Base-by-base conservation (phyloP, 352 stramenopile species). In the Phytophthora megakarya region DNA sequence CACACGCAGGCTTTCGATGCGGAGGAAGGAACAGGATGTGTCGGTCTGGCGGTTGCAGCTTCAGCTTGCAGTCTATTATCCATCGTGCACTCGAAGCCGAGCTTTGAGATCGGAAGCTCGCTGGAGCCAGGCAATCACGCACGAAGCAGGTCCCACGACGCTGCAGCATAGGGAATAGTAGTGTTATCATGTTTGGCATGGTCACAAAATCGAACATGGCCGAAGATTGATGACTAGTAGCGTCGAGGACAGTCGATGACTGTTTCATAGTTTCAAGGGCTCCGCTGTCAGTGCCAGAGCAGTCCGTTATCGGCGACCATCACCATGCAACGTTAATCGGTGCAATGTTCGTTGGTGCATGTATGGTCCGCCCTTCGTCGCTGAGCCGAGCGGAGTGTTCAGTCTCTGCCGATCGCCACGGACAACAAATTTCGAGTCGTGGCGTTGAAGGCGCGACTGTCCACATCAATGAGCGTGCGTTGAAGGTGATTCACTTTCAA, bases 381-480 rank as follows among this genome's bases (percentile, higher is more conserved):
- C 32, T 65, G 56, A 65, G 56, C 56, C 46, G 46, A 65, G 48
- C 38, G 39, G n/a, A 42, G 25, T 19, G 46, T 45, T 42, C 33
- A 42, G 39, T 47, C 15, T 52, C 19, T 19, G 25, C 45, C 18
- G 18, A 38, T 38, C 35, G 35, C 44, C 48, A 54, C 49, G 32
- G 33, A 62, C 50, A 67, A 59, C 33, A 60, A 67, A 40, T 61
- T 62, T 67, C 47, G 32, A 5, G 51, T 68, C 45, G 61, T 60
- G 37, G 19, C 33, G 53, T 69, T 50, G 61, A 25, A 43, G 8
- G 50, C 11, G 50, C 50, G 50, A 48, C 50, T 58, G 50, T 58
- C 50, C 50, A 48, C 50, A 57, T 47, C 22, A 18, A 15, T 26
- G 22, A 19, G 38, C 16, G 18, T 11, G 13, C 30, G 30, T 11